Evolutionary conservation across 768 basidiomycete genomes (phyloP), one percentile per base, ranked within the genome.

Genomic region (Boletus pseudo-olivaceus): DNA sequence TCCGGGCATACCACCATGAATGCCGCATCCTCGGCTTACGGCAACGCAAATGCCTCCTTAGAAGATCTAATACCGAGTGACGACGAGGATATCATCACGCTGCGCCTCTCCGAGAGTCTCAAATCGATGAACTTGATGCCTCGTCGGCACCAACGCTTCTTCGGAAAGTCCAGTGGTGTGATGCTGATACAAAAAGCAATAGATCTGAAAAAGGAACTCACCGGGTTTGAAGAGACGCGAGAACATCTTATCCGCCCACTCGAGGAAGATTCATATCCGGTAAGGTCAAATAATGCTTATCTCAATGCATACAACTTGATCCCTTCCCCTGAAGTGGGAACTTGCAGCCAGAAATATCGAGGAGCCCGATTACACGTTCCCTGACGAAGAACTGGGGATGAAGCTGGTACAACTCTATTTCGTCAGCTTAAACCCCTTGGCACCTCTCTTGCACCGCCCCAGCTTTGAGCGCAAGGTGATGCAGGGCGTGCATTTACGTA

Each of bases 381-480:
- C 84, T 0, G 74, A 78, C 5, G 53, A 67, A 1, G 78, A 81
- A 42, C 77, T 93, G 42, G 72, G 80, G 14, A 40, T 55, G 8
- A 41, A 59, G 0, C 76, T 94, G 37, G 69, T 90, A 35, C 77
- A 85, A 34, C 69, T 82, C 26, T 93, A 87, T 62, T 96, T 94
- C 64, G 54, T 56, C 1, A 57, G 78, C 33, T 51, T 77, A 54
- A 88, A 92, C 62, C 54, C 76, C n/a, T 73, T 78, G 50, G 61
- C 80, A 0, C 90, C 91, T 1, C 75, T 94, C 4, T 74, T 96
- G 5, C 91, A 93, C 60, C 79, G 83, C 4, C 83, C 83, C 0
- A 81, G 81, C 5, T 91, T 94, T 59, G 77, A 84, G 37, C 71
- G 73, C 23, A 72, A 75, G 17, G 60, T 86, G 23, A 61, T 58